These are phyloP conservation scores for Ambrosiella beaveri DNA, from an alignment of 2,329 filamentous ascomycete genomes.

Conservation along the genomic window DNA sequence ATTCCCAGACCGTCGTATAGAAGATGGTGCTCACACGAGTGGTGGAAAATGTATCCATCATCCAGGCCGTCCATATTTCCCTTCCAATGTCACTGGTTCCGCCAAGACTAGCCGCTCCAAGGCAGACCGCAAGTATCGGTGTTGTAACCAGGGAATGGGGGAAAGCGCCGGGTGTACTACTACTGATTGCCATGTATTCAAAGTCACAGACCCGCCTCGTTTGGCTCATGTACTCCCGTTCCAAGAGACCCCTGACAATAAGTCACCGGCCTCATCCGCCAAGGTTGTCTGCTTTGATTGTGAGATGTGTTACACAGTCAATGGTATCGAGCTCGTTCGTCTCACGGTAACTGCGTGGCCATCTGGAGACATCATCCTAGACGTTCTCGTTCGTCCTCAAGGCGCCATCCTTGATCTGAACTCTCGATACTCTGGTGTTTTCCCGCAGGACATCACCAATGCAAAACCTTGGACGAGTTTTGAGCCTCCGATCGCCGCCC, in stretches of 20 bases:
- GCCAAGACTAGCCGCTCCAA: constrained; percentile 21
- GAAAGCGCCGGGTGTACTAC: constrained; percentile 58
- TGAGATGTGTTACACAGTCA: constrained; percentile 90
- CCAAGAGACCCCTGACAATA: constrained; percentile 54
- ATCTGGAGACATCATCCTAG: constrained; percentile 52
- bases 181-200: constrained; percentile 67
- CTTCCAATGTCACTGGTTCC: constrained; percentile 36
- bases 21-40: constrained; percentile 58
- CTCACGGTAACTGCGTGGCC: constrained; percentile 85
- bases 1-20: constrained; percentile 65
- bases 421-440: constrained; percentile 78
- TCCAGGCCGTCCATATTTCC: constrained; percentile 50
- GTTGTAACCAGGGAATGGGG: constrained; percentile 61
- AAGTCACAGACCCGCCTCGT: constrained; percentile 56
- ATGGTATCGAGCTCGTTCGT: constrained; percentile 76
- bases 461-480: constrained; percentile 39
- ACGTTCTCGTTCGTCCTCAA: constrained; percentile 68
- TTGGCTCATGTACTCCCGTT: constrained; percentile 70
- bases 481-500: constrained; percentile 16
- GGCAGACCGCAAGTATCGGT: constrained; percentile 38
- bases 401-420: constrained; percentile 83
- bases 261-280: constrained; percentile 25
- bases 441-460: constrained; percentile 54
- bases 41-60: constrained; percentile 71
- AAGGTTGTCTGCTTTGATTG: constrained; percentile 79